These are phyloP conservation scores for Trichodelitschia bisporula DNA, from an alignment of 495 filamentous ascomycete species.

Conservation along the genomic window DNA sequence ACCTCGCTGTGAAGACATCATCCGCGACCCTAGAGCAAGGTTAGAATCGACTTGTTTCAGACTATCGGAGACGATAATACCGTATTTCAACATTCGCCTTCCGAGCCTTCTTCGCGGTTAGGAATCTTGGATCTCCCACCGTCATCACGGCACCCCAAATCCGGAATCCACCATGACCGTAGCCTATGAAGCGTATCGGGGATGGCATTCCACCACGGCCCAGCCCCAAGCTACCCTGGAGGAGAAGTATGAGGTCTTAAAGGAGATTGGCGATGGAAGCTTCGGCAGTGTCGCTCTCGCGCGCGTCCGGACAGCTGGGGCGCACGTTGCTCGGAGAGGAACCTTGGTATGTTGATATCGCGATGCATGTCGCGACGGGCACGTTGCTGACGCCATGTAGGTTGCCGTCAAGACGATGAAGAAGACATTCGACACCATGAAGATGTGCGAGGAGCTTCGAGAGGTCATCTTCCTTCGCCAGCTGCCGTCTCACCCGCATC, in stretches of 20 bases:
- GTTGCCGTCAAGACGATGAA: constrained; percentile 99
- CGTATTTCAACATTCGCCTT: too few species aligned
- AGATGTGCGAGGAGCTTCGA: constrained; percentile 69
- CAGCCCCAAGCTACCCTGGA: constrained; percentile 13
- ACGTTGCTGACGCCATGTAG: constrained; percentile 24
- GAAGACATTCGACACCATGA: constrained; percentile 88
- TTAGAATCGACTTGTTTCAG: too few species aligned
- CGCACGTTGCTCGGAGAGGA: constrained; percentile 67
- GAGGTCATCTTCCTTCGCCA: constrained; percentile 93
- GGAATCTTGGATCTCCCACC: too few species aligned
- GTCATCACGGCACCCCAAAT: too few species aligned
- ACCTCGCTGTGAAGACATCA: too few species aligned
- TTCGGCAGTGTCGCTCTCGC: constrained; percentile 92
- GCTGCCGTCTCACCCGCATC: constrained; percentile 63
- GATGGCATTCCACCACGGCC: too few species aligned
- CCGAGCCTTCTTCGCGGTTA: too few species aligned
- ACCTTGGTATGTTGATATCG: constrained; percentile 41
- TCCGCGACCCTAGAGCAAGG: too few species aligned
- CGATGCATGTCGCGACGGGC: not conserved
- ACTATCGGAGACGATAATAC: too few species aligned
- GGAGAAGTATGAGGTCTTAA: constrained; percentile 87
- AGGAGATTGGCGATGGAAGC: constrained; percentile 96
- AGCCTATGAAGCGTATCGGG: too few species aligned
- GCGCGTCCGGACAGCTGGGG: constrained; percentile 69
- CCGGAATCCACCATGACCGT: too few species aligned